A percentile compares a stretch with the other conserved stretches of the same genome.
These are phyloP conservation scores for Talaromyces sp. DNA, from an alignment of 2,329 filamentous ascomycete genomes.

Conservation along the genomic window DNA sequence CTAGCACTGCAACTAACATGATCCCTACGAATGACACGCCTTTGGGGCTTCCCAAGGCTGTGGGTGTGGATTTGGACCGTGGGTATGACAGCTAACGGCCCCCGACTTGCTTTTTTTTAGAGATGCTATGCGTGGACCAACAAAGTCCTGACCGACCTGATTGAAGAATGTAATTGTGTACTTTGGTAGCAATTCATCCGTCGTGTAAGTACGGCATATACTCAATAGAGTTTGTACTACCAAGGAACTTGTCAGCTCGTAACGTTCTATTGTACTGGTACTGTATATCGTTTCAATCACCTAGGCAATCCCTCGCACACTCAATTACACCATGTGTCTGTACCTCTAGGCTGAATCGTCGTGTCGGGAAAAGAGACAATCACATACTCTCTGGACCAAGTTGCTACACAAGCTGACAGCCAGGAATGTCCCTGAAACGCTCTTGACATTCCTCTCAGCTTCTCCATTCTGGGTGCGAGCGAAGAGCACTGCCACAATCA, in stretches of 20 bases:
- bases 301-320: neutral
- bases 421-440: neutral
- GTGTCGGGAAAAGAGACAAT: neutral
- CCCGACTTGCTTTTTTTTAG: neutral
- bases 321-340: neutral
- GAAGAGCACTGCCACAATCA: neutral
- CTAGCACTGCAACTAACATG: conserved; percentile 3
- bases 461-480: neutral
- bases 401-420: neutral
- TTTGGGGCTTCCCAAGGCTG: neutral
- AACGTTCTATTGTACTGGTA: neutral
- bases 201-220: neutral
- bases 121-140: neutral
- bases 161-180: neutral
- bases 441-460: neutral
- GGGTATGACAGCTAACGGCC: conserved; percentile 8
- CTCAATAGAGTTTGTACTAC: neutral
- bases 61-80: neutral
- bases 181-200: neutral
- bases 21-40: neutral
- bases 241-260: neutral
- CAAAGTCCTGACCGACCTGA: neutral
- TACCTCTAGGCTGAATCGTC: neutral
- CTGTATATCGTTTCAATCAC: neutral
- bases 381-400: neutral